Conservation (phyloP, 2,329 filamentous ascomycete species). For the Botryosphaeria agaves region DNA sequence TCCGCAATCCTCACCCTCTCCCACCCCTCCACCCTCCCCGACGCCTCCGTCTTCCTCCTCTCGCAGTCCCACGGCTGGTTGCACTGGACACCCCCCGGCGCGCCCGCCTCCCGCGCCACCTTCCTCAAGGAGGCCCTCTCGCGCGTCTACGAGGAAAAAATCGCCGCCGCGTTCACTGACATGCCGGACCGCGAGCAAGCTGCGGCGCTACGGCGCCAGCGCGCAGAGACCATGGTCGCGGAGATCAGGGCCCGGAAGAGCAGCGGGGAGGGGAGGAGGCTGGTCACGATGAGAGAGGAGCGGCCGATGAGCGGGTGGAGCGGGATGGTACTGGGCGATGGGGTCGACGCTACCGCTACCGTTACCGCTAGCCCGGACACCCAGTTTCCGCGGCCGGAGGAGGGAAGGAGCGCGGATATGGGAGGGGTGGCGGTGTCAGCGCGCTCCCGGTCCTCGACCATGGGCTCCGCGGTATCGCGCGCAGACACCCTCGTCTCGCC, state of each 20-base stretch:
- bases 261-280: slow-evolving; percentile 16
- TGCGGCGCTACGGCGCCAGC: slow-evolving; percentile 17
- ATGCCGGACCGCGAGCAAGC: too few relatives aligned
- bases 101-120: slow-evolving; percentile 29
- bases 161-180: slow-evolving; percentile 17
- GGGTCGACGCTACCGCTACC: too few relatives aligned
- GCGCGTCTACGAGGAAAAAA: slow-evolving; percentile 38
- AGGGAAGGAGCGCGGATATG: too few relatives aligned
- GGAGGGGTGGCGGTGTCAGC: too few relatives aligned
- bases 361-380: too few relatives aligned
- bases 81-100: slow-evolving; percentile 32
- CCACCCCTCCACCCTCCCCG: slow-evolving; percentile 16
- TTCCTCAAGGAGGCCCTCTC: slow-evolving; percentile 45
- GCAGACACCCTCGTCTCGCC: too few relatives aligned
- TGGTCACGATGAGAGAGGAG: slow-evolving; percentile 23
- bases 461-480: too few relatives aligned
- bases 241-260: slow-evolving; percentile 22
- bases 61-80: slow-evolving; percentile 38
- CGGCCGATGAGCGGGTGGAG: slow-evolving; percentile 14
- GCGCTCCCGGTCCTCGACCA: too few relatives aligned
- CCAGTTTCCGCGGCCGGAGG: too few relatives aligned
- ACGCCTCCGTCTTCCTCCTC: slow-evolving; percentile 29
- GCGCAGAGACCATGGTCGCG: slow-evolving; percentile 22
- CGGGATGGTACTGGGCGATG: too few relatives aligned
- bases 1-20: slow-evolving; percentile 36